A percentile compares a stretch with the other conserved stretches of the same genome.
Evolutionary conservation across 2,329 filamentous ascomycete species (phyloP).

Genomic region (Apiospora koreana): DNA sequence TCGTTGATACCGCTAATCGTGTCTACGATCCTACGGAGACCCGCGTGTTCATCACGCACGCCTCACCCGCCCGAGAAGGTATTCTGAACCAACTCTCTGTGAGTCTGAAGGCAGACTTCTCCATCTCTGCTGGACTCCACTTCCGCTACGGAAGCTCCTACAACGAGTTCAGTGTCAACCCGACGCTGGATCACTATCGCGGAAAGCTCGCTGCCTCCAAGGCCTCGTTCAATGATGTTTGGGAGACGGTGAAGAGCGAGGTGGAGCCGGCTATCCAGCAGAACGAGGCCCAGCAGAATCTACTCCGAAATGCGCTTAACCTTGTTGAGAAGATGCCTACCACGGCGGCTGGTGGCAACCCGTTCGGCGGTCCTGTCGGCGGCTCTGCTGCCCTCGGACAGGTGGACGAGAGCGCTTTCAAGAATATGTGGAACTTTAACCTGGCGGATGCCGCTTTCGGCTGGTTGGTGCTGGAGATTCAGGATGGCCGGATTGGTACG

Average conservation of each 20-base stretch:
- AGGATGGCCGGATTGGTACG: conserved; percentile 92
- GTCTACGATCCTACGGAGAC: conserved; percentile 99
- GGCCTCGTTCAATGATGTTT: conserved; percentile 98
- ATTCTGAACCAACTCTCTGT: conserved; percentile 97
- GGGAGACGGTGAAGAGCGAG: conserved; percentile 97
- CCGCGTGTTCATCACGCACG: conserved; percentile 93
- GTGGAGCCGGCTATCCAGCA: conserved; percentile 92
- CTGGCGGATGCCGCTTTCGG: conserved; percentile 96
- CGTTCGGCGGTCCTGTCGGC: conserved; percentile 84
- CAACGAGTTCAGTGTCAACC: conserved; percentile 99
- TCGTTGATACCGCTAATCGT: conserved; percentile 95
- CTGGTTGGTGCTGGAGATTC: conserved; percentile 91
- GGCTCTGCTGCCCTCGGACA: conserved; percentile 76
- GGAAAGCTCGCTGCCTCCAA: conserved; percentile 98
- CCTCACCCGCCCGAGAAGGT: conserved; percentile 92
- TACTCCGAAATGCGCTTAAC: conserved; percentile 86
- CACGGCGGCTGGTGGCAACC: conserved; percentile 92
- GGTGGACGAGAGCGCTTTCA: conserved; percentile 98
- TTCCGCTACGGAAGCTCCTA: conserved; percentile 99
- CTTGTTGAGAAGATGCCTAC: conserved; percentile 98
- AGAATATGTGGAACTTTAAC: conserved; percentile 99
- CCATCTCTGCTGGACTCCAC: conserved; percentile 93
- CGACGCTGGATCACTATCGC: conserved; percentile 95
- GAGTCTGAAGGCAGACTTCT: conserved; percentile 96
- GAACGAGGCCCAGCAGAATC: conserved; percentile 90